Base-by-base conservation (phyloP, 2,329 filamentous ascomycete species). In the Colletotrichum musicola region DNA sequence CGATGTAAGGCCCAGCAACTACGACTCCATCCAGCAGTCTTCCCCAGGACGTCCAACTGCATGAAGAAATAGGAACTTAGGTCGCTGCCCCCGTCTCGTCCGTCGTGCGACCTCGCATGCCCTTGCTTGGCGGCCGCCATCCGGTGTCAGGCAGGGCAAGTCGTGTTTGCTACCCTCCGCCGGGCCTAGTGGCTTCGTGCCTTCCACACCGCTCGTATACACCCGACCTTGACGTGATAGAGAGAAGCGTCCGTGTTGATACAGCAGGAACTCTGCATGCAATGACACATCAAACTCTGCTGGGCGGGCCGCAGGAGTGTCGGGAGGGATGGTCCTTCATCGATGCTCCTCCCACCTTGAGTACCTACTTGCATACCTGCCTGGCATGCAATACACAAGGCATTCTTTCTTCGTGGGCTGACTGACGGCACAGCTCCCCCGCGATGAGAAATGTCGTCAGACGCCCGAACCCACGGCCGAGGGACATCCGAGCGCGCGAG, bases 121-220 rank as follows among this genome's bases (percentile, higher is more conserved):
- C 46, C 30, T 55, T 50, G 49, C 55, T 61, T 66, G 56, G 66
- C 66, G 44, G 54, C 66, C 50, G 62, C 50, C 50, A 55, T 64
- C 66, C 50, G 66, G 49, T 51, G 62, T 38, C 49, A 50, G 42
- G 62, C 65, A 65, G 61, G 66, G 57, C 27, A 68, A 35, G 50
- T 40, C 2, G 53, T 69, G 67, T 56, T 68, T 68, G 63, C 47
- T 69, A 62, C 67, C 67, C 64, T 70, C 64, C 49, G 64, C 64
- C 49, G 40, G 68, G 58, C 64, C 58, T 56, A 70, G 53, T 65
- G 59, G 51, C 47, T 61, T 70, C 51, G 55, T 49, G 65, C 60
- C n/a, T 57, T 25, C 66, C 60, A 68, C 68, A 70, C 68, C 68
- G 68, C 68, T 70, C 60, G 57, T 68, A 56, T 47, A 60, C 55